Conservation (phyloP, 2,329 filamentous ascomycete species). For the Basipetospora chlamydospora region DNA sequence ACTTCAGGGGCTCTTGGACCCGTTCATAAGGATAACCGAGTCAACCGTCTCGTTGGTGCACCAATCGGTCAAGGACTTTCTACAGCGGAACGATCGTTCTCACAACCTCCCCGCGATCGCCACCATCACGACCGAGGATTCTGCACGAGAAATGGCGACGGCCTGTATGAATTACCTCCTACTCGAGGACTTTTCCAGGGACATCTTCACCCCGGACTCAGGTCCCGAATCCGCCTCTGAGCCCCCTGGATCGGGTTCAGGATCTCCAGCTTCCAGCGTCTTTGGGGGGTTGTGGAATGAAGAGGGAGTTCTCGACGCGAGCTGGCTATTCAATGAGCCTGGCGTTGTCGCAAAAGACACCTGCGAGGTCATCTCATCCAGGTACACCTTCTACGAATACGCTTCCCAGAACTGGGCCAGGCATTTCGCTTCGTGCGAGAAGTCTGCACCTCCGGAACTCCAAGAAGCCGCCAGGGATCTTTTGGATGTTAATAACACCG, state of each 20-base stretch:
- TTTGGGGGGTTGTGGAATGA: constrained; percentile 2
- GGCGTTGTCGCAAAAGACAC: constrained; percentile 11
- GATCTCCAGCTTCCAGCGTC: not conserved
- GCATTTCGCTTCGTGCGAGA: constrained; percentile 15
- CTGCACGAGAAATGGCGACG: constrained; percentile 9
- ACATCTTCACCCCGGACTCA: constrained; percentile 13
- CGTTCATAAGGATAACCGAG: constrained; percentile 17
- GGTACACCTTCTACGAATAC: constrained; percentile 20
- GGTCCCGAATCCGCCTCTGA: not conserved
- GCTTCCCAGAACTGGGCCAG: constrained; percentile 20
- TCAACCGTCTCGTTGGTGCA: constrained; percentile 20
- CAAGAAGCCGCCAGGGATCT: constrained; percentile 10
- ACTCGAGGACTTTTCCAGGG: constrained; percentile 18
- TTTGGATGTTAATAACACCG: constrained; percentile 9
- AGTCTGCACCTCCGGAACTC: constrained; percentile 8
- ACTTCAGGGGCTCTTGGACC: constrained; percentile 17
- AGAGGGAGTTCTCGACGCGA: constrained; percentile 8
- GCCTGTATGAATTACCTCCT: constrained; percentile 15
- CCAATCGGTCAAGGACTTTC: constrained; percentile 21
- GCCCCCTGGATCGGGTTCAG: not conserved
- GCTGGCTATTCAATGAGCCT: constrained; percentile 14
- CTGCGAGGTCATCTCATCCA: constrained; percentile 12
- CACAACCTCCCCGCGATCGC: constrained; percentile 4
- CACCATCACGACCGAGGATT: constrained; percentile 6
- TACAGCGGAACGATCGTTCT: constrained; percentile 8